phyloP scores from a whole-genome alignment of 2,329 filamentous ascomycete species.

The Ophiobolus disseminans region DNA sequence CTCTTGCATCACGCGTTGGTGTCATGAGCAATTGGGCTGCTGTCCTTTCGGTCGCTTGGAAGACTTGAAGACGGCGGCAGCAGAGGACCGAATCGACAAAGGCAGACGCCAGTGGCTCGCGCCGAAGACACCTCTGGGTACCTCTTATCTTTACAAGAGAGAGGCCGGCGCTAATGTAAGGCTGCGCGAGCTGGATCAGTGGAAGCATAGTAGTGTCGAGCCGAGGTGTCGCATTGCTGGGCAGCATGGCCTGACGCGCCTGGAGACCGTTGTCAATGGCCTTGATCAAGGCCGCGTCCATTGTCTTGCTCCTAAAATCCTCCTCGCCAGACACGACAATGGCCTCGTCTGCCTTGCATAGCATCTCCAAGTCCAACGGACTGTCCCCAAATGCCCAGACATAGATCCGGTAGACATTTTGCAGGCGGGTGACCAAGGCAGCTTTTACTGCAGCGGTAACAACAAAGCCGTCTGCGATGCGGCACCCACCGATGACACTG shows the following conservation, averaged over 20 bases:
- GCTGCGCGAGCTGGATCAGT: slow-evolving; percentile 42
- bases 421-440: slow-evolving; percentile 54
- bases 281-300: slow-evolving; percentile 56
- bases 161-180: slow-evolving; percentile 13
- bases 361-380: slow-evolving; percentile 64
- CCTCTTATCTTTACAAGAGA: too few species aligned
- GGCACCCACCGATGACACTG: slow-evolving; percentile 61
- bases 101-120: too few species aligned
- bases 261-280: slow-evolving; percentile 54
- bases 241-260: slow-evolving; percentile 58
- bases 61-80: slow-evolving; percentile 29
- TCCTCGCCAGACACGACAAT: slow-evolving; percentile 63
- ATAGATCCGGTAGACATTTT: slow-evolving; percentile 39
- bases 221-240: slow-evolving; percentile 48
- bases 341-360: slow-evolving; percentile 60
- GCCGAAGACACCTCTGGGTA: too few species aligned
- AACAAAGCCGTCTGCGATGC: slow-evolving; percentile 57
- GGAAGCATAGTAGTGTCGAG: slow-evolving; percentile 56
- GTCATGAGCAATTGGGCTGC: slow-evolving; percentile 62
- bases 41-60: slow-evolving; percentile 54
- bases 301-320: slow-evolving; percentile 56
- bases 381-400: slow-evolving; percentile 69
- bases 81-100: too few species aligned
- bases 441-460: slow-evolving; percentile 62
- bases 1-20: slow-evolving; percentile 58